These are phyloP conservation scores for Prunus salicina DNA, from an alignment of 306 rosid genomes.

Conservation along the genomic window DNA sequence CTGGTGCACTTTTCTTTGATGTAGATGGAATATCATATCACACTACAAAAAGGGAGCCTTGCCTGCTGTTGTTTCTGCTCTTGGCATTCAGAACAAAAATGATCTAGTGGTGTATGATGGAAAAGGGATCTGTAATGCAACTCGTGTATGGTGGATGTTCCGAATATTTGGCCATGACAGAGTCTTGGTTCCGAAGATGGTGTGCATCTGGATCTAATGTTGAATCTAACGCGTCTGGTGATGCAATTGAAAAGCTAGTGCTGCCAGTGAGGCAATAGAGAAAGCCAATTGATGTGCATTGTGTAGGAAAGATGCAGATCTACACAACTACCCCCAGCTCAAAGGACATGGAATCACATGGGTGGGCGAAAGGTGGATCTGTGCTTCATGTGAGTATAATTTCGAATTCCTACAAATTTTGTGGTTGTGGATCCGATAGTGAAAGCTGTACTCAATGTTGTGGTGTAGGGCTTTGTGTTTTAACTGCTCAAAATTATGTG, in stretches of 20 bases:
- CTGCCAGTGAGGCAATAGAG: slow-evolving; percentile 98
- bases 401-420: no score
- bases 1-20: slow-evolving; percentile 96
- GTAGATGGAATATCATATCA: slow-evolving; percentile 88
- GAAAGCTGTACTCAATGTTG: no score
- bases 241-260: slow-evolving; percentile 94
- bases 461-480: no score
- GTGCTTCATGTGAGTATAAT: no score
- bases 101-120: slow-evolving; percentile 90
- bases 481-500: no score
- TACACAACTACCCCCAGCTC: no score
- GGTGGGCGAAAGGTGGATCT: no score
- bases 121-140: slow-evolving; percentile 92
- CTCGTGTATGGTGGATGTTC: slow-evolving; percentile 99
- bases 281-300: slow-evolving; percentile 17
- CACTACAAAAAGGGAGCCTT: slow-evolving; percentile 77
- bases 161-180: slow-evolving; percentile 93
- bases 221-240: slow-evolving; percentile 95
- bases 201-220: slow-evolving; percentile 94
- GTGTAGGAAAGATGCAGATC: no score
- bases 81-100: slow-evolving; percentile 80
- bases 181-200: slow-evolving; percentile 82
- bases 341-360: no score
- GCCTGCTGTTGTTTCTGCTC: slow-evolving; percentile 93
- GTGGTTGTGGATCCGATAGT: no score